phyloP scores from a whole-genome alignment of 129 eudicot genomes.

The Flaveria bidentis region DNA sequence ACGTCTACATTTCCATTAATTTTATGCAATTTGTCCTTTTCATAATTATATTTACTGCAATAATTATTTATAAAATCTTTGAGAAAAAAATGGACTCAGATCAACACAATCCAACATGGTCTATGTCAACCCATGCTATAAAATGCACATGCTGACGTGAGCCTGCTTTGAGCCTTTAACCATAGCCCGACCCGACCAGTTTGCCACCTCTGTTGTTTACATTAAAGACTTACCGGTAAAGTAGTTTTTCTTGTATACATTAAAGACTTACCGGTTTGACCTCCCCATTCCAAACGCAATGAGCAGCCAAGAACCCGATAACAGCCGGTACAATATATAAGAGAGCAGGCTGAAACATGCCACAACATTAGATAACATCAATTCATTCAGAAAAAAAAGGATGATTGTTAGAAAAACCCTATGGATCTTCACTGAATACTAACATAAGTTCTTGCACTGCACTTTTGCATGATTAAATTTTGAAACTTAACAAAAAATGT shows the following conservation, averaged over 20 bases:
- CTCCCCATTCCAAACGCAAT: slow-evolving; percentile 92
- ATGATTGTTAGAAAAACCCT: not conserved
- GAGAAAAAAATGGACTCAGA: not conserved
- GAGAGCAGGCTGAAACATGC: slow-evolving; percentile 84
- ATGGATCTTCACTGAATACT: not conserved
- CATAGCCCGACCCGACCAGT: not conserved
- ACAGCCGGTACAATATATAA: slow-evolving; percentile 89
- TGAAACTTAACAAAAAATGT: not conserved
- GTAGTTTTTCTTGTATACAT: not conserved
- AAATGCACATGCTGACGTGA: not conserved
- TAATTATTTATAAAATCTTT: not conserved
- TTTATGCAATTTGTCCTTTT: not conserved
- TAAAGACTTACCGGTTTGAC: slow-evolving; percentile 67
- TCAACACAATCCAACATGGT: not conserved
- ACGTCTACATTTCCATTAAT: not conserved
- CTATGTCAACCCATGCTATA: not conserved
- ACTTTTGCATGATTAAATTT: not conserved
- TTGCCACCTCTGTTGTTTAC: not conserved
- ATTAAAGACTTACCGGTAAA: slow-evolving; percentile 53
- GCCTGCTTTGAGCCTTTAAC: not conserved
- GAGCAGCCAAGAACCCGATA: slow-evolving; percentile 90
- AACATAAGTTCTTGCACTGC: not conserved
- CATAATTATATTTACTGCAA: not conserved
- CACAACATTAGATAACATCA: not conserved
- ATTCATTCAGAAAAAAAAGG: not conserved